Base-by-base conservation (phyloP, 805 yeast genomes). In the Candida sphagnicola region DNA sequence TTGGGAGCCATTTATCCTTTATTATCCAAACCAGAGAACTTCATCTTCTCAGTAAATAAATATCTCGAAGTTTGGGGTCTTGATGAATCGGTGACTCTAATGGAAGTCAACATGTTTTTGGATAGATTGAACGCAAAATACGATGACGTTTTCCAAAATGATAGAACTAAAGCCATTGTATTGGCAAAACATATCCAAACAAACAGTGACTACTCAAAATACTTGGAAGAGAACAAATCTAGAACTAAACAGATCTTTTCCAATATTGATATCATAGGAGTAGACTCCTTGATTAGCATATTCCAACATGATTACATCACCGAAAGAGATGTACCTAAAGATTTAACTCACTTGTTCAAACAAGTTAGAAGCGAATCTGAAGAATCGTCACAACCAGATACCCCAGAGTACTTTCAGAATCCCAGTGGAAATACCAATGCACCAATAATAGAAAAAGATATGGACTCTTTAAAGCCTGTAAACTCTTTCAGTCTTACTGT, bases 401-500 rank as follows among this genome's bases (percentile, higher is more conserved):
- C 43, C 4, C 65, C 70, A 18, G 47, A 53, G 28, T 67, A 69
- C 42, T 67, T 70, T 43, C 49, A 60, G 39, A 54, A 57, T n/a
- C 44, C 39, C 34, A 8, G 36, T 39, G 28, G 13, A 41, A 18
- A 50, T 49, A 15, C 50, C 34, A 38, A 50, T 31, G 60, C 61
- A 12, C 49, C 53, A 13, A 50, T 76, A 0, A 53, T 86, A 11
- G 73, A 72, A 2, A 85, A 82, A 44, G 76, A 76, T 30, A 67
- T 73, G 24, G 79, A 70, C 2, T 65, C 65, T 12, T 69, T 90
- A 35, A 61, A 63, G 34, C 71, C 95, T 1, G 95, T 87, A 6
- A 82, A 80, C 31, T 78, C 95, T 0, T 77, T 79, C 43, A 95
- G 93, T 10, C 72, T 89, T 62, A 82, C 81, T 47, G 82, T 82